These are phyloP conservation scores for Rhododendron henanense DNA, from an alignment of 148 eudicot genomes.

Conservation along the genomic window DNA sequence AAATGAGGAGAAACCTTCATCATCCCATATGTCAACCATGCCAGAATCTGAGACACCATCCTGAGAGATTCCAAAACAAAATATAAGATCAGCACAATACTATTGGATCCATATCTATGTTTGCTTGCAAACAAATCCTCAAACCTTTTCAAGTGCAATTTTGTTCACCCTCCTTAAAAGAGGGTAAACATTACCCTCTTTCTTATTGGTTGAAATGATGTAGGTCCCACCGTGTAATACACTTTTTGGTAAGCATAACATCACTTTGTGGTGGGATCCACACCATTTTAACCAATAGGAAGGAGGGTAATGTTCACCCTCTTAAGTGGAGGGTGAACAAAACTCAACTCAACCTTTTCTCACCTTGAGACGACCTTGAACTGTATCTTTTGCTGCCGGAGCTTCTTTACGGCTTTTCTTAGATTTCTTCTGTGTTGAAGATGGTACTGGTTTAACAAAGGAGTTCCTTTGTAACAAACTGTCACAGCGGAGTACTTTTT, in stretches of 20 bases:
- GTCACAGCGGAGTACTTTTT: slow-evolving; percentile 65
- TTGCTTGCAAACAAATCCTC: neutral
- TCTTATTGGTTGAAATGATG: too few species aligned
- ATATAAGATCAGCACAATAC: neutral
- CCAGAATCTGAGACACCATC: slow-evolving; percentile 39
- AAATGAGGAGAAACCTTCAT: slow-evolving; percentile 31
- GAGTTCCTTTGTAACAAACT: slow-evolving; percentile 68
- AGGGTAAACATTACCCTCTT: too few species aligned
- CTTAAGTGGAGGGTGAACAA: too few species aligned
- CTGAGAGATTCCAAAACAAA: slow-evolving; percentile 26
- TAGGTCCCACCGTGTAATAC: too few species aligned
- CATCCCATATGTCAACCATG: slow-evolving; percentile 63
- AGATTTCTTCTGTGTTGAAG: slow-evolving; percentile 48
- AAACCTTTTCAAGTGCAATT: neutral
- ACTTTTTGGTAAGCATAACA: too few species aligned
- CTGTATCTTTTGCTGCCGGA: slow-evolving; percentile 17
- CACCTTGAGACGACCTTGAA: slow-evolving; percentile 33
- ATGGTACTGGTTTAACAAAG: slow-evolving; percentile 67
- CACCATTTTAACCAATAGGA: too few species aligned
- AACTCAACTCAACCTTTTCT: neutral
- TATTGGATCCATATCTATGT: neutral
- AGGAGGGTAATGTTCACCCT: too few species aligned
- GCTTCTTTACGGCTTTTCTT: slow-evolving; percentile 39
- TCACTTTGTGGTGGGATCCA: too few species aligned
- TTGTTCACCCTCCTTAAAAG: too few species aligned